Conservation (phyloP, 2,329 filamentous ascomycete species). For the Scedosporium minutisporum region DNA sequence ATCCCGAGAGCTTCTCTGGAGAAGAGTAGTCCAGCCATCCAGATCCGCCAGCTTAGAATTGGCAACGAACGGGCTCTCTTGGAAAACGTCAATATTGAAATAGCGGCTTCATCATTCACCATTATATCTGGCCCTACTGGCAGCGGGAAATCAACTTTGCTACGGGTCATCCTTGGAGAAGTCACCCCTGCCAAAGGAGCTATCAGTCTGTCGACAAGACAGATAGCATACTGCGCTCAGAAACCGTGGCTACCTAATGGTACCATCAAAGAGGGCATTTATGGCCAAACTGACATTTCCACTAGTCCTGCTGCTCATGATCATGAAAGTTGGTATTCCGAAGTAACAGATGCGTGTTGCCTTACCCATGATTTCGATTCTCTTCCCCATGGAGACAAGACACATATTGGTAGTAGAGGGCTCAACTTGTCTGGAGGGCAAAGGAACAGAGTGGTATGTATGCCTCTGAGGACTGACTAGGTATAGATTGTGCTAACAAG, state of each 20-base stretch:
- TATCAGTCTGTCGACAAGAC: neutral
- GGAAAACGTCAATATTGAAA: slow-evolving; percentile 8
- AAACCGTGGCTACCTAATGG: slow-evolving; percentile 16
- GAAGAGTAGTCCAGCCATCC: neutral
- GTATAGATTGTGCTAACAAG: neutral
- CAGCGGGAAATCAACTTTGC: slow-evolving; percentile 9
- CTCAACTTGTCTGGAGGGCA: neutral
- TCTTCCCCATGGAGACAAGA: neutral
- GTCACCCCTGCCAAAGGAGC: neutral
- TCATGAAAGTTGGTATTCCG: slow-evolving; percentile 12
- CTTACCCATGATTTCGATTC: neutral
- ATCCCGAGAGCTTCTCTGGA: neutral
- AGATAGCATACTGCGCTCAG: slow-evolving; percentile 17
- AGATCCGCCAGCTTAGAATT: slow-evolving; percentile 4
- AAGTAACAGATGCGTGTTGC: slow-evolving; percentile 4
- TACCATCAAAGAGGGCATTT: slow-evolving; percentile 16
- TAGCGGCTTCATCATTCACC: slow-evolving; percentile 6
- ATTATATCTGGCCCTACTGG: slow-evolving; percentile 9
- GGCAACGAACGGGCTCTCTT: slow-evolving; percentile 6
- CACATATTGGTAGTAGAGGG: neutral
- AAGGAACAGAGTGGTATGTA: slow-evolving; percentile 20
- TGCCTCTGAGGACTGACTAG: slow-evolving; percentile 1
- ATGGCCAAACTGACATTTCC: slow-evolving; percentile 8
- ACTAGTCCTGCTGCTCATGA: slow-evolving; percentile 2
- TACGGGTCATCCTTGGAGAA: slow-evolving; percentile 8